These are phyloP conservation scores for Nigrograna mackinnonii DNA, from an alignment of 2,329 filamentous ascomycete genomes.

Conservation along the genomic window DNA sequence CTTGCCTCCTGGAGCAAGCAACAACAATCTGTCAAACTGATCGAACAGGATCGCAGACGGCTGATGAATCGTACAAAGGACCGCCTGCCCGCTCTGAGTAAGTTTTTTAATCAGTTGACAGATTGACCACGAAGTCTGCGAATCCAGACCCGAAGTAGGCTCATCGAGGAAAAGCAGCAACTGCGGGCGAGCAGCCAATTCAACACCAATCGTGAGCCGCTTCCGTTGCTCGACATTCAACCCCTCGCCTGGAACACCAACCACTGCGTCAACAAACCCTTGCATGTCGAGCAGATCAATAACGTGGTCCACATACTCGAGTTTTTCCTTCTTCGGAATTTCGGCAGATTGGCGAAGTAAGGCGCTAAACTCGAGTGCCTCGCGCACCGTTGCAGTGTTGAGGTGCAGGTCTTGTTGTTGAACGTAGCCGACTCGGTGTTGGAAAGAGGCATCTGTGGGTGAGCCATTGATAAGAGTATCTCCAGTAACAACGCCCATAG, in stretches of 20 bases:
- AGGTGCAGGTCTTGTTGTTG: constrained; percentile 63
- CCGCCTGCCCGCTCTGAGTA: constrained; percentile 74
- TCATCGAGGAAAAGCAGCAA: constrained; percentile 54
- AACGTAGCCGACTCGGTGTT: constrained; percentile 19
- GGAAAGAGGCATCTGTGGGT: constrained; percentile 7
- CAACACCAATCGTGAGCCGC: constrained; percentile 62
- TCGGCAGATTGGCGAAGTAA: constrained; percentile 75
- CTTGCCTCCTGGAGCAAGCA: constrained; percentile 72
- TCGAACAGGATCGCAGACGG: constrained; percentile 90
- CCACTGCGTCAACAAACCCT: constrained; percentile 80
- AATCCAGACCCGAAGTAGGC: constrained; percentile 82
- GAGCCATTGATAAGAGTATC: constrained; percentile 62
- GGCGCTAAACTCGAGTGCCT: constrained; percentile 81
- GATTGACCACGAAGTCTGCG: constrained; percentile 89
- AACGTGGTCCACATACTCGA: constrained; percentile 82
- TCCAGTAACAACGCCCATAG: constrained; percentile 81
- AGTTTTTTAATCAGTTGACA: constrained; percentile 83
- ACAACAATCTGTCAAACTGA: constrained; percentile 77
- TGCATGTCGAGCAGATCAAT: constrained; percentile 90
- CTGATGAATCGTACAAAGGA: constrained; percentile 93
- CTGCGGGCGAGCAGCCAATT: constrained; percentile 39
- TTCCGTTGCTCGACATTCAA: constrained; percentile 70
- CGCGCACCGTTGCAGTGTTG: constrained; percentile 60
- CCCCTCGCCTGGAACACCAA: constrained; percentile 78
- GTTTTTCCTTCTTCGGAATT: constrained; percentile 68